phyloP scores from a whole-genome alignment of 371 early-diverging fungal genomes.

The Mortierella sp. region DNA sequence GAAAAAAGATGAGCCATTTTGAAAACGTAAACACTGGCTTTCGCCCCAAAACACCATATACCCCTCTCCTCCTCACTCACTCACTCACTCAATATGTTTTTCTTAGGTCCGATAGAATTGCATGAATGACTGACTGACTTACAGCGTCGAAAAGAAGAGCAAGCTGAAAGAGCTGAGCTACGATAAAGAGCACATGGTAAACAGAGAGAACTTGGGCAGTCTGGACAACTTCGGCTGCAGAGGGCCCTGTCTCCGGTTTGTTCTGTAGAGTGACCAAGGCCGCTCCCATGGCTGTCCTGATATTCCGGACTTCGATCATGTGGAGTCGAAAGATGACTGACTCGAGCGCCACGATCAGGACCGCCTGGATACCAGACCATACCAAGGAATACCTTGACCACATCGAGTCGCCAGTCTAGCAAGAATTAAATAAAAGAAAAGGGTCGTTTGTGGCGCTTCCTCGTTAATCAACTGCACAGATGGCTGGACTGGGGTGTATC shows the following conservation, averaged over 20 bases:
- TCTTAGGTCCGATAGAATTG: too few relatives aligned
- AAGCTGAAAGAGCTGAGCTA: conserved; percentile 57
- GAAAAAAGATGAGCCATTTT: neutral
- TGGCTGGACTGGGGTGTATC: neutral
- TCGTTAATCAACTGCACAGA: neutral
- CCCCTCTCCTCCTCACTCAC: too few relatives aligned
- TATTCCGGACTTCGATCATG: conserved; percentile 24
- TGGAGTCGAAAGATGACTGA: conserved; percentile 39
- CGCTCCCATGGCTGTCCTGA: conserved; percentile 12
- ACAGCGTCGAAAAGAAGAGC: conserved; percentile 56
- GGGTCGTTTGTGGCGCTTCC: neutral
- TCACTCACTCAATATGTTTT: too few relatives aligned
- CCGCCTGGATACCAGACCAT: conserved; percentile 51
- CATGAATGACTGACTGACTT: conserved; percentile 8
- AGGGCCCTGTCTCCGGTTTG: neutral
- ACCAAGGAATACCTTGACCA: conserved; percentile 48
- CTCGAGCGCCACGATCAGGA: conserved; percentile 47
- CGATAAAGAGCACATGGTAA: conserved; percentile 56
- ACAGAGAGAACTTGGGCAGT: conserved; percentile 47
- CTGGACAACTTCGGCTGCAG: conserved; percentile 6
- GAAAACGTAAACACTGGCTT: too few relatives aligned
- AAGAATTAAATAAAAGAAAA: neutral
- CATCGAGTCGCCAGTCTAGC: conserved; percentile 48
- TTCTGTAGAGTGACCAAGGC: conserved; percentile 1
- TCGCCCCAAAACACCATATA: too few relatives aligned